Evolutionary conservation across 2,329 filamentous ascomycete genomes (phyloP), one percentile per base, ranked within the genome.

Genomic region (Dactylellina cionopaga): DNA sequence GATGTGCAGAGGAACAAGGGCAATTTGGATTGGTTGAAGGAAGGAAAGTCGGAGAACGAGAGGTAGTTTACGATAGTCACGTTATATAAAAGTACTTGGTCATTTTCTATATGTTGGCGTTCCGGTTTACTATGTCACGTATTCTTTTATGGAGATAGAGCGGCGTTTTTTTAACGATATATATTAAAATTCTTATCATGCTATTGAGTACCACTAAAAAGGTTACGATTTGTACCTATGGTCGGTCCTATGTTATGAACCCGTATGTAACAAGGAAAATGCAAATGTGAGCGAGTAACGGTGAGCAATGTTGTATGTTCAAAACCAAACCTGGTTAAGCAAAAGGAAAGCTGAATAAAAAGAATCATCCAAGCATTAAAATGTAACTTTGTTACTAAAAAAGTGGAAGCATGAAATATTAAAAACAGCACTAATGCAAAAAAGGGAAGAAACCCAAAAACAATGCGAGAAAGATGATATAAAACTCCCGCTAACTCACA

Each of bases 41-140:
- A 88, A 75, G 86, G 91, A 75, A 92, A 90, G 62, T 88, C 89
- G 22, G 92, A 96, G 78, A 98, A 98, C 81, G 92, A 90, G 77
- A 88, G 92, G 82, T 89, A 84, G 29, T 19, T n/a, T n/a, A n/a
- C n/a, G n/a, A n/a, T n/a, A n/a, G n/a, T n/a, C n/a, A n/a, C n/a
- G n/a, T n/a, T n/a, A n/a, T n/a, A n/a, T n/a, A n/a, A n/a, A n/a
- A n/a, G n/a, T n/a, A n/a, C n/a, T n/a, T n/a, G n/a, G n/a, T n/a
- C n/a, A n/a, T n/a, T n/a, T n/a, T n/a, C n/a, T n/a, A n/a, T n/a
- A n/a, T n/a, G 37, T 19, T 19, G 65, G 65, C 65, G 65, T 70
- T 70, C n/a, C 5, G 41, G 56, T 35, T 44, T 15, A 35, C 15
- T 55, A n/a, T n/a, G n/a, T n/a, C n/a, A n/a, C n/a, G n/a, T n/a